phyloP scores from a whole-genome alignment of 306 rosid species.

The Malus domestica region ASM211411v1 NC_041794.1:21665001-21665500 shows the following conservation, averaged over 20 bases:
- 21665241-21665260: not conserved
- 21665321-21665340: not conserved
- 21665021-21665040: too few species aligned
- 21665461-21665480: too few species aligned
- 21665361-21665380: not conserved
- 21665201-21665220: not conserved
- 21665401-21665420: not conserved
- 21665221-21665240: not conserved
- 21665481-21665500: too few species aligned
- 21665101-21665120: not conserved
- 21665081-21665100: not conserved
- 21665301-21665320: not conserved
- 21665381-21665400: not conserved
- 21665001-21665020: not conserved
- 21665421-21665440: not conserved
- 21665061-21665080: not conserved
- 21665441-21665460: too few species aligned
- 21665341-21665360: not conserved
- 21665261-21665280: not conserved
- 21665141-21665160: not conserved
- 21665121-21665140: not conserved
- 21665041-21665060: not conserved
- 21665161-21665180: not conserved
- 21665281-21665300: not conserved
- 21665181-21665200: constrained; percentile 9